A percentile compares a stretch with the other conserved stretches of the same genome.
These are phyloP conservation scores for Articulospora tetracladia DNA, from an alignment of 495 filamentous ascomycete species.

Conservation along the genomic window DNA sequence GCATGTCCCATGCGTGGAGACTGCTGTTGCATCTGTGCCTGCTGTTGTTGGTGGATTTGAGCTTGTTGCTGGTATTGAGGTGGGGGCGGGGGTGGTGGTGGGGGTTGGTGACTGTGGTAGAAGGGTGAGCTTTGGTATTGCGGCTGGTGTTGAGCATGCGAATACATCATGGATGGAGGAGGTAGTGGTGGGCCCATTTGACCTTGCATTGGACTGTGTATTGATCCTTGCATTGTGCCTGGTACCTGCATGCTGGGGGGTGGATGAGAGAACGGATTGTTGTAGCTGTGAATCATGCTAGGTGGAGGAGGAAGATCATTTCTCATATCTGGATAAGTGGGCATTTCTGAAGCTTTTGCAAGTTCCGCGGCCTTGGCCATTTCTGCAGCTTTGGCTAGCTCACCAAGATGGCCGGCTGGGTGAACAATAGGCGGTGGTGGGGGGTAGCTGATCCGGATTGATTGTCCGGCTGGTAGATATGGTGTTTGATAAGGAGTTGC, in stretches of 20 bases:
- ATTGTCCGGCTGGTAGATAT: background rate
- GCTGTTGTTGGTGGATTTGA: background rate
- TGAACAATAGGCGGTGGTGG: background rate
- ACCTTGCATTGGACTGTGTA: background rate
- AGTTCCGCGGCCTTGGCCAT: too few relatives aligned
- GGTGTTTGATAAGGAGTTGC: background rate
- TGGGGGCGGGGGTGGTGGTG: background rate
- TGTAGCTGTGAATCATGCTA: too few relatives aligned
- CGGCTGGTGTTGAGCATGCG: background rate
- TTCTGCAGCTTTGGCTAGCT: too few relatives aligned
- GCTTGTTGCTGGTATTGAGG: background rate
- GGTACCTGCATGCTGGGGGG: too few relatives aligned
- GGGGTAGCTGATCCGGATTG: background rate
- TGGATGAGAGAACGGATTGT: too few relatives aligned
- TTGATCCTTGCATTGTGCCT: background rate
- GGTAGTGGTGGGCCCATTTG: background rate
- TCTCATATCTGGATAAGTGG: too few relatives aligned
- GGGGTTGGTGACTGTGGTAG: background rate
- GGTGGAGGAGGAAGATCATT: too few relatives aligned
- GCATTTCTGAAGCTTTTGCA: too few relatives aligned
- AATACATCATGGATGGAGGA: background rate
- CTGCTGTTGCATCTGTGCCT: background rate
- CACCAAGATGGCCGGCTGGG: too few relatives aligned
- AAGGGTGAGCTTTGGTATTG: background rate
- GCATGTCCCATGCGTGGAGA: background rate